Base-by-base conservation (phyloP, 495 filamentous ascomycete genomes). In the Trichoderma virens region DNA sequence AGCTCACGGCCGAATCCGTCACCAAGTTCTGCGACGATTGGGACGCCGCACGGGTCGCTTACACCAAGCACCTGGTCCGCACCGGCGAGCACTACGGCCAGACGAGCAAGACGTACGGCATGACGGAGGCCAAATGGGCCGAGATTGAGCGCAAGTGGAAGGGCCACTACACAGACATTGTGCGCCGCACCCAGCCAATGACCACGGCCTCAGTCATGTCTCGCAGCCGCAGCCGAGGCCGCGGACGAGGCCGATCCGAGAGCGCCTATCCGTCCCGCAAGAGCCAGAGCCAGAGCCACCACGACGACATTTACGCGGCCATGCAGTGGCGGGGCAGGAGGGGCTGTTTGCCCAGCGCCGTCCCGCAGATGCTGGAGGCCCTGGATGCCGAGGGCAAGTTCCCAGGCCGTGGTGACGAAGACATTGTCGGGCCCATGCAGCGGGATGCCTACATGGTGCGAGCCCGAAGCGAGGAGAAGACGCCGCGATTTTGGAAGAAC, bases 371-470 rank as follows among this genome's bases (percentile, higher is more conserved):
- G 74, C 75, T 80, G 23, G 78, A 75, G 65, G 85, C 86, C 72
- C 75, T 80, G 27, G 61, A 62, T 14, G 59, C 59, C 28, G 86
- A 90, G 65, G 85, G 85, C 60, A 96, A 96, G 75, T 97, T 96
- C 67, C 91, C 90, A 30, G 86, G 89, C 65, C 83, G 93, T 60
- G 92, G 90, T 31, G 91, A 96, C 68, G 87, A 91, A 63, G 91
- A 95, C 71, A 94, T 96, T 65, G 91, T 97, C 16, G 93, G 92
- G 0, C 92, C 93, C 3, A 97, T 97, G 93, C 85, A 86, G 14
- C 83, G 87, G 61, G 82, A 86, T 63, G 73, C 75, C 6, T 72
- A 77, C 61, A 82, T 82, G 79, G 69, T 71, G 28, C 74, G 77
- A 25, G 51, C 75, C 70, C 67, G 72, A 11, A 64, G 72, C 23